Percentiles rank a stretch among this genome's conserved stretches.
These are phyloP conservation scores for Chrysanthemum lavandulifolium DNA, from an alignment of 129 eudicot genomes.

Conservation along the genomic window DNA sequence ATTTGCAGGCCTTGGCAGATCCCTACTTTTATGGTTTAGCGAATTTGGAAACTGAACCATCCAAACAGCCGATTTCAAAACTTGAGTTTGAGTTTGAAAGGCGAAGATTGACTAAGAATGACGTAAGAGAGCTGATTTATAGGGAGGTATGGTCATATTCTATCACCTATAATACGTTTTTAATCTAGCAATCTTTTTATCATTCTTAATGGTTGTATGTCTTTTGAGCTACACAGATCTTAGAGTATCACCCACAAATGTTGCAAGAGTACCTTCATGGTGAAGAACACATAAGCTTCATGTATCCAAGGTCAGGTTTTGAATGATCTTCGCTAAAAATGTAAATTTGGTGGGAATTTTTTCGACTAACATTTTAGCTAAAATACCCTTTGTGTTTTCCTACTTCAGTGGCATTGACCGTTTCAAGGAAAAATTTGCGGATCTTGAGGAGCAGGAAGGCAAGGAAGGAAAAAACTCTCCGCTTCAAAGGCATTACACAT, in stretches of 20 bases:
- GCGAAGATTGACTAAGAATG: slow-evolving; percentile 72
- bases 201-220: slow-evolving; percentile 36
- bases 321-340: not conserved
- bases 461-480: slow-evolving; percentile 58
- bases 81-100: slow-evolving; percentile 92
- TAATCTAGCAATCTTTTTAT: not conserved
- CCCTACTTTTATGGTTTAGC: slow-evolving; percentile 77
- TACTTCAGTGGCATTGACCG: slow-evolving; percentile 23
- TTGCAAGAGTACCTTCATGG: slow-evolving; percentile 90
- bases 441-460: slow-evolving; percentile 67
- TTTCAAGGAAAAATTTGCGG: slow-evolving; percentile 80
- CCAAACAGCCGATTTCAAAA: slow-evolving; percentile 76
- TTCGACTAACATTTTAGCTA: not conserved
- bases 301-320: slow-evolving; percentile 44
- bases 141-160: slow-evolving; percentile 64
- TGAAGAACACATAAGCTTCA: slow-evolving; percentile 80
- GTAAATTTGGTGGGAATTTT: not conserved
- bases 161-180: slow-evolving; percentile 4
- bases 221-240: slow-evolving; percentile 62
- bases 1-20: slow-evolving; percentile 75
- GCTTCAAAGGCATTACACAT: slow-evolving; percentile 72
- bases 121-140: slow-evolving; percentile 82
- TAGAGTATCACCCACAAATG: slow-evolving; percentile 99
- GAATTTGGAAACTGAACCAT: slow-evolving; percentile 79
- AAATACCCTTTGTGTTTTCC: not conserved